Evolutionary conservation across 2,329 filamentous ascomycete genomes (phyloP), one percentile per base, ranked within the genome.

Genomic region (Cadophora malorum): DNA sequence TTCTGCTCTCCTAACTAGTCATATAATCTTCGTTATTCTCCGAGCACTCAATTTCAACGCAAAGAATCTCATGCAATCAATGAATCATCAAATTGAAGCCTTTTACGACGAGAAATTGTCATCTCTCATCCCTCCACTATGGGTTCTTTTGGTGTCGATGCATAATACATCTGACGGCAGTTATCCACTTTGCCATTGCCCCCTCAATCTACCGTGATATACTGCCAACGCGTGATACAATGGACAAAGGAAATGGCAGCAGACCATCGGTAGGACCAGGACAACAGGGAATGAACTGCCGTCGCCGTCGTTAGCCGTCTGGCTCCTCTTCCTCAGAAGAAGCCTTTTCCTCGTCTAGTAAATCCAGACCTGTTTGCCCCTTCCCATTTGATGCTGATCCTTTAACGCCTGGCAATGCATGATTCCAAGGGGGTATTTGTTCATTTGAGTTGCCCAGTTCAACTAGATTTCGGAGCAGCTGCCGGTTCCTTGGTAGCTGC

Each of bases 241-340:
- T 45, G 25, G 10, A 70, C 49, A 66, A 71, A 72, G 58, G 65
- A 72, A 70, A 68, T 70, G 60, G 68, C 63, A 69, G 66, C 72
- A 74, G 68, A 74, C 50, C 53, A 67, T 58, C 41, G 52, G 66
- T 73, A 71, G 74, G 74, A 76, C 70, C 73, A 88, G 85, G 82
- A 47, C 81, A 84, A 70, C 85, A 89, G 88, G 88, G 86, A 85
- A 19, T 87, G 86, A 84, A 85, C 85, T 85, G 84, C 84, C 85
- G 85, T 84, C 83, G 78, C 83, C 81, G 72, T 75, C 75, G 82
- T 82, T 83, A 86, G 76, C 87, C 88, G 74, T 91, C 89, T 74
- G 91, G 88, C 72, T 86, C 86, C 66, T 89, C 87, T 77, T 86
- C 84, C 69, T 90, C 90, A 76, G 91, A 89, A 76, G 84, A 86